Evolutionary conservation across 345 rosid species (phyloP).

Genomic region (Heritiera fomes): DNA sequence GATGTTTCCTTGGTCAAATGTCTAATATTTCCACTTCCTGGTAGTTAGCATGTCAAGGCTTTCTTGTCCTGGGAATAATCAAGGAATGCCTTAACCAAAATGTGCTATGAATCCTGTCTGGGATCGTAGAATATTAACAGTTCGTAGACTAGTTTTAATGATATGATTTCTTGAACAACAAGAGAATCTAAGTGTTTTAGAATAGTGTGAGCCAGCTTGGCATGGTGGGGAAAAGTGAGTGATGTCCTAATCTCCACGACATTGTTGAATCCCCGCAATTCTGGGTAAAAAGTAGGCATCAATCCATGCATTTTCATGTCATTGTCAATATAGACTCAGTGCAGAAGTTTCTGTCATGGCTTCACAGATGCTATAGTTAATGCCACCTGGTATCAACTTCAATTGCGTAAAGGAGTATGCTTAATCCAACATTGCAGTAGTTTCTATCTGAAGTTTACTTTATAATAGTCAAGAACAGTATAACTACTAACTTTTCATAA

Average conservation of each 20-base stretch:
- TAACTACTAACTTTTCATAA: not conserved
- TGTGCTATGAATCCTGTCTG: not conserved
- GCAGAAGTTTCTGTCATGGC: not conserved
- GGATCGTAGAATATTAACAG: not conserved
- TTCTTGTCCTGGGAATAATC: not conserved
- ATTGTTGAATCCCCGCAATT: not conserved
- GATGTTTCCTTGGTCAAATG: not conserved
- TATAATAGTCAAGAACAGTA: not conserved
- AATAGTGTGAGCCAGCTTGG: slow-evolving; percentile 4
- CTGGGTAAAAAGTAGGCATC: not conserved
- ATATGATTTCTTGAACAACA: not conserved
- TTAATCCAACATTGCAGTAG: not conserved
- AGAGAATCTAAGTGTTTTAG: not conserved
- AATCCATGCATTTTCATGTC: slow-evolving; percentile 7
- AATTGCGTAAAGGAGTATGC: not conserved
- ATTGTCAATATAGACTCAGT: not conserved
- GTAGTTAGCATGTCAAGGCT: not conserved
- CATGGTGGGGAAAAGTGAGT: not conserved
- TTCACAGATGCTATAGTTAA: not conserved
- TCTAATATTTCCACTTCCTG: not conserved
- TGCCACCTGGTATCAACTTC: not conserved
- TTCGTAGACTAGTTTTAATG: not conserved
- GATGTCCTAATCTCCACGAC: not conserved
- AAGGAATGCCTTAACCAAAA: not conserved
- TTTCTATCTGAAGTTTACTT: not conserved